Conservation (phyloP, 139 green algal species). For the Tetradesmus obliquus region DNA sequence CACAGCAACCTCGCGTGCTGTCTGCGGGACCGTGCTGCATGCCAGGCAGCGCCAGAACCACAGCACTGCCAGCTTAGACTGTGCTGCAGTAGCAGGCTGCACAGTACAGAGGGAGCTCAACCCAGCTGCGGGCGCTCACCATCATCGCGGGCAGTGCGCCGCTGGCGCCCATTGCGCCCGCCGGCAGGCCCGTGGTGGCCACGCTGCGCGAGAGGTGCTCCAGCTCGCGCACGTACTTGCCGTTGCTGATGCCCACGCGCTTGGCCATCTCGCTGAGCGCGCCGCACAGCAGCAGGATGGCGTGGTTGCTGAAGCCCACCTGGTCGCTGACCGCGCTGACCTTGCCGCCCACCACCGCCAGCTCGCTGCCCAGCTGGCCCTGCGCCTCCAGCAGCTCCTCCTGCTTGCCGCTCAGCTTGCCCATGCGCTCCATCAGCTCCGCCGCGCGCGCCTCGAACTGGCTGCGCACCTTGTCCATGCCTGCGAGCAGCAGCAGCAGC, state of each 20-base stretch:
- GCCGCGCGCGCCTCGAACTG: conserved; percentile 28
- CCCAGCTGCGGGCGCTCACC: not conserved
- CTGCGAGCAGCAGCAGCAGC: not conserved
- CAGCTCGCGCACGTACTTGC: conserved; percentile 36
- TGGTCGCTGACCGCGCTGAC: conserved; percentile 36
- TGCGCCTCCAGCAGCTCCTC: conserved; percentile 49
- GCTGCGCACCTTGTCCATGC: conserved; percentile 15
- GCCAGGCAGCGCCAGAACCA: too few species aligned
- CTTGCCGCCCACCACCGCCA: conserved; percentile 22
- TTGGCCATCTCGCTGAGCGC: conserved; percentile 47
- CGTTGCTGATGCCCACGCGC: conserved; percentile 44
- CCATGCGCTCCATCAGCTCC: conserved; percentile 36
- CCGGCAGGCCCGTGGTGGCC: conserved; percentile 27
- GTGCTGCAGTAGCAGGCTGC: not conserved
- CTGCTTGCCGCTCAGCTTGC: conserved; percentile 25
- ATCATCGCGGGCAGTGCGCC: not conserved
- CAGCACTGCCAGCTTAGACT: too few species aligned
- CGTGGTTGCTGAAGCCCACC: conserved; percentile 48
- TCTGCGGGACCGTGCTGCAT: too few species aligned
- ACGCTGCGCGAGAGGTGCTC: conserved; percentile 32
- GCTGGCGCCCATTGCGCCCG: not conserved
- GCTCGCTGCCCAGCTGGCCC: conserved; percentile 29
- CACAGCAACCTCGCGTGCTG: too few species aligned
- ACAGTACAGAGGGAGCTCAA: not conserved
- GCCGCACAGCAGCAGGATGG: conserved; percentile 45